These are phyloP conservation scores for Lichenothelia convexa DNA, from an alignment of 495 filamentous ascomycete genomes.

Conservation along the genomic window DNA sequence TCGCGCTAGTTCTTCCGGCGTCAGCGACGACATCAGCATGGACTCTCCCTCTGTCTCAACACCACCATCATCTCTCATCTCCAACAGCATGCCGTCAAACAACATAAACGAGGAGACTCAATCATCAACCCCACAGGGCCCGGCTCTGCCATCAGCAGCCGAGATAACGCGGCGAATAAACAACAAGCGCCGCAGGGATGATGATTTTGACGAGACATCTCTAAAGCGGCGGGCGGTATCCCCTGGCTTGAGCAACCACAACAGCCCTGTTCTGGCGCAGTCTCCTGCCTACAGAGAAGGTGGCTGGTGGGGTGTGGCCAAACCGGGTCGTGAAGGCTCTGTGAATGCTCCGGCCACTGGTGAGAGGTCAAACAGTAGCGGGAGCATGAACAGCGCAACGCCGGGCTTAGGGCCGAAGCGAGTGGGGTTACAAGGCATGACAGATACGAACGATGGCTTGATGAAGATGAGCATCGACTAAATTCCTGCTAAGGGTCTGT, in stretches of 20 bases:
- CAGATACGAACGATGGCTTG: slow-evolving; percentile 80
- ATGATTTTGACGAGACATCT: slow-evolving; percentile 73
- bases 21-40: slow-evolving; percentile 61
- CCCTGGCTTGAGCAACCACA: slow-evolving; percentile 79
- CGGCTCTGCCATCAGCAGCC: slow-evolving; percentile 27
- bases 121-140: slow-evolving; percentile 31
- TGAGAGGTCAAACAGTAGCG: slow-evolving; percentile 31
- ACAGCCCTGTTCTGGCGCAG: slow-evolving; percentile 68
- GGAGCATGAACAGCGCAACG: slow-evolving; percentile 21
- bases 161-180: slow-evolving; percentile 41
- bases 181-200: slow-evolving; percentile 69
- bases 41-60: slow-evolving; percentile 40
- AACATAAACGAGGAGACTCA: slow-evolving; percentile 20
- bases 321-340: slow-evolving; percentile 36
- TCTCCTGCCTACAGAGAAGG: slow-evolving; percentile 53
- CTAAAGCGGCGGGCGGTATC: slow-evolving; percentile 91
- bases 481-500: too few relatives aligned
- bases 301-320: slow-evolving; percentile 50
- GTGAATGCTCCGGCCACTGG: slow-evolving; percentile 27
- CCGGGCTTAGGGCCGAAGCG: slow-evolving; percentile 35
- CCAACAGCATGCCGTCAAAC: slow-evolving; percentile 6
- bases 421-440: slow-evolving; percentile 88
- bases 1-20: slow-evolving; percentile 40
- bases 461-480: slow-evolving; percentile 96
- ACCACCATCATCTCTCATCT: slow-evolving; percentile 16